These are phyloP conservation scores for Phaeosphaeria sp. DNA, from an alignment of 2,329 filamentous ascomycete genomes.

Conservation along the genomic window DNA sequence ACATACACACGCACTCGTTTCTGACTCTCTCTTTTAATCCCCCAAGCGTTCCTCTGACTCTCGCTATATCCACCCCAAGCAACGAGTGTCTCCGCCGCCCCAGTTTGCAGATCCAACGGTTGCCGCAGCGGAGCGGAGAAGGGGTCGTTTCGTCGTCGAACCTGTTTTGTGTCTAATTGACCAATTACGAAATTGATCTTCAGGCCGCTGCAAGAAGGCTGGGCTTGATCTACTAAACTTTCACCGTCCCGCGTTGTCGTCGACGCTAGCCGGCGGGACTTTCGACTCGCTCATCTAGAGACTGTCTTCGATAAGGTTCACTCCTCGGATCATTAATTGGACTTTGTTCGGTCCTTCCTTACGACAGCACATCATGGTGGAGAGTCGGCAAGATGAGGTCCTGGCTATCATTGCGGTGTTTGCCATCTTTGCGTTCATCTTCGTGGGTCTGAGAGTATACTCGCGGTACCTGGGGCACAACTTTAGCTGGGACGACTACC, in stretches of 20 bases:
- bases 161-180: neutral
- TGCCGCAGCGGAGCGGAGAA: neutral
- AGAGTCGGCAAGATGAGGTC: conserved; percentile 35
- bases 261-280: neutral
- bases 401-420: conserved; percentile 37
- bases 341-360: neutral
- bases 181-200: neutral
- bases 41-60: neutral
- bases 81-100: neutral
- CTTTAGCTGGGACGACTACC: conserved; percentile 43
- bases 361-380: conserved; percentile 21
- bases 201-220: neutral
- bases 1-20: too few relatives aligned
- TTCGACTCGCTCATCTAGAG: neutral
- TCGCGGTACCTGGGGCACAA: conserved; percentile 41
- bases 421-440: conserved; percentile 35
- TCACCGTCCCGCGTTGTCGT: neutral
- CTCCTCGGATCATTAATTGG: neutral
- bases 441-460: conserved; percentile 32
- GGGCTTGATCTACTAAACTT: neutral
- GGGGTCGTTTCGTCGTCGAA: neutral
- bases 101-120: neutral
- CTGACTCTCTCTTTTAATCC: neutral
- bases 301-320: neutral
- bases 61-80: neutral